Evolutionary conservation across 2,329 filamentous ascomycete genomes (phyloP).

Genomic region (Xylaria sp.): DNA sequence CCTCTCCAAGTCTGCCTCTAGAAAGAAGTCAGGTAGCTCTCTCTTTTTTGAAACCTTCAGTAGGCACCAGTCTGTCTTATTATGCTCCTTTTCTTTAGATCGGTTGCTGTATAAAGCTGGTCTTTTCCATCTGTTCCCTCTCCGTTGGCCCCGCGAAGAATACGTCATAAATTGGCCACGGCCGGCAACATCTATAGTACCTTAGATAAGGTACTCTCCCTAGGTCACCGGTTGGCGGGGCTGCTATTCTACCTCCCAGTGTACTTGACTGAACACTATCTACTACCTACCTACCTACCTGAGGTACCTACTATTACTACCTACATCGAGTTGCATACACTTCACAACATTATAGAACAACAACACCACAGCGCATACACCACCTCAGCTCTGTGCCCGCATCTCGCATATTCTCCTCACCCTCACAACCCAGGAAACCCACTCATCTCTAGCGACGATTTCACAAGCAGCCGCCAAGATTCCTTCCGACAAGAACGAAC

Average conservation of each 20-base stretch:
- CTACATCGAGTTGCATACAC: background rate
- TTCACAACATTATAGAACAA: background rate
- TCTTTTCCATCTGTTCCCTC: background rate
- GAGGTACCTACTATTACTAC: no score
- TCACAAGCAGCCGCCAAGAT: conserved; percentile 36
- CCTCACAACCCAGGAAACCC: background rate
- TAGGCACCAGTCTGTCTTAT: background rate
- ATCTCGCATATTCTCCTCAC: no score
- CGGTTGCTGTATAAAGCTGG: conserved; percentile 12
- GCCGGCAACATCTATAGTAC: conserved; percentile 1
- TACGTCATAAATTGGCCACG: conserved; percentile 27
- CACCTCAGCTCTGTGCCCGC: background rate
- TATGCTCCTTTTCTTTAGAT: background rate
- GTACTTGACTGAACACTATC: background rate
- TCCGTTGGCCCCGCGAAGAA: background rate
- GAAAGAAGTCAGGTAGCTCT: background rate
- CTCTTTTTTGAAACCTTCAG: background rate
- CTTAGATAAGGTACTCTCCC: background rate
- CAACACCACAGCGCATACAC: background rate
- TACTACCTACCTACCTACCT: no score
- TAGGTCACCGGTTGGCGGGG: conserved; percentile 27
- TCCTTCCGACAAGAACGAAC: conserved; percentile 39
- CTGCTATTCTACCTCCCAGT: conserved; percentile 4
- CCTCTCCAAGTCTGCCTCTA: background rate
- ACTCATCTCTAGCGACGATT: conserved; percentile 13